Evolutionary conservation across 2,329 filamentous ascomycete genomes (phyloP), one percentile per base, ranked within the genome.

Genomic region (Chrysoporthe deuterocubensis): DNA sequence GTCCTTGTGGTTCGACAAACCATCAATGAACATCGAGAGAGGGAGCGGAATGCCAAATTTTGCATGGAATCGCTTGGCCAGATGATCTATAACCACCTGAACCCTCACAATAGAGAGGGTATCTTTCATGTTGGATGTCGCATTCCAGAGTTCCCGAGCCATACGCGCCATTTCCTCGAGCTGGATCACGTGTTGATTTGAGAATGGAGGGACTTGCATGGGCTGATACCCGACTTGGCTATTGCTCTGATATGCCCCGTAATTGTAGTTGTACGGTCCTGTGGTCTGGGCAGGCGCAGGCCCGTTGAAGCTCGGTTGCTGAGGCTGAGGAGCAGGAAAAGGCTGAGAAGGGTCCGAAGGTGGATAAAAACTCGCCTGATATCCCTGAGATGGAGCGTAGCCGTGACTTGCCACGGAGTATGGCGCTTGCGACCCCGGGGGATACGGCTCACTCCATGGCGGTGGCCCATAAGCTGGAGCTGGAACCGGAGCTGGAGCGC

Each of bases 101-200:
- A 92, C 82, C 71, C 88, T 87, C 59, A 92, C 82, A 69, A 85
- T 85, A 50, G 85, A 84, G 16, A 89, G 84, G 18, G 93, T 78
- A 62, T 89, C 85, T 71, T 87, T 87, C 70, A 92, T 81, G 3
- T 83, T 82, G 8, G 83, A 83, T 2, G 89, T 84, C 32, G 81
- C 78, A 70, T 85, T 85, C 90, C 91, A 94, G 46, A 90, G 77
- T 34, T 88, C 85, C 68, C 86, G 83, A 4, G 87, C 85, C 73
- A 84, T 83, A 54, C 78, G 81, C 11, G 84, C 83, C 69, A 92
- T 78, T 58, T 84, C 79, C 60, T 87, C 82, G 8, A 88, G 77
- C 71, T 85, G 83, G 21, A 73, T 69, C 67, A 81, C 78, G 70
- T 86, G 83, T 42, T 77, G 78, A 64, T 80, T 81, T 71, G 79